Base-by-base conservation (phyloP, 306 rosid species). In the Sphenostylis stenocarpa region DNA sequence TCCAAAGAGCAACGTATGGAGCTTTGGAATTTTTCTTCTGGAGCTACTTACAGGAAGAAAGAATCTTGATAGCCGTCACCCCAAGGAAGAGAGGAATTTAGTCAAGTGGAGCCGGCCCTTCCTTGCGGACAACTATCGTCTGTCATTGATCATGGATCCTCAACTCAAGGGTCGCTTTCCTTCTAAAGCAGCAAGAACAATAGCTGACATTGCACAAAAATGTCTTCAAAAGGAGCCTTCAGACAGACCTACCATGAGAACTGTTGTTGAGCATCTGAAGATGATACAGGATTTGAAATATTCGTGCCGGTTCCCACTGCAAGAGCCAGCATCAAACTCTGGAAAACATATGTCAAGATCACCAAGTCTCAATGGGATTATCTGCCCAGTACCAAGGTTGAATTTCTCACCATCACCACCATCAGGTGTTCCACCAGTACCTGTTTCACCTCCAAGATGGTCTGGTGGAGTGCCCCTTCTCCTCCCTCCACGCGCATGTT, bases 1-100 rank as follows among this genome's bases (percentile, higher is more conserved):
- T 20, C 99, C 99, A 2, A 96, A 96, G 85, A 96, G 99, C 87
- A 96, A 96, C 2, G 99, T 92, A 16, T 96, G 98, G 98, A 88
- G 99, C 81, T 96, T 96, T 0, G 99, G 99, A 7, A 83, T 91
- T 44, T 85, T 96, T 68, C 99, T 96, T 85, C 87, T 96, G 44
- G 99, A 96, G 73, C 79, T 96, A 66, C 98, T 96, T 9, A 96
- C 99, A 0, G 99, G 98, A 62, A 86, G 99, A 79, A 88, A 89
- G 88, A 92, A 92, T 88, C 94, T 91, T 0, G 97, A 92, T 53
- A 84, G 94, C 70, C 97, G 94, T 64, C 91, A 92, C 77, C 93
- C 99, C 1, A 96, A 91, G 89, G 99, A 96, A 86, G 98, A 92
- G 85, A 88, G 96, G 77, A 96, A 96, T 78, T 81, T 96, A 48